Evolutionary conservation across 148 eudicot species (phyloP), one percentile per base, ranked within the genome.

Genomic region (Chenopodium berlandieri): DNA sequence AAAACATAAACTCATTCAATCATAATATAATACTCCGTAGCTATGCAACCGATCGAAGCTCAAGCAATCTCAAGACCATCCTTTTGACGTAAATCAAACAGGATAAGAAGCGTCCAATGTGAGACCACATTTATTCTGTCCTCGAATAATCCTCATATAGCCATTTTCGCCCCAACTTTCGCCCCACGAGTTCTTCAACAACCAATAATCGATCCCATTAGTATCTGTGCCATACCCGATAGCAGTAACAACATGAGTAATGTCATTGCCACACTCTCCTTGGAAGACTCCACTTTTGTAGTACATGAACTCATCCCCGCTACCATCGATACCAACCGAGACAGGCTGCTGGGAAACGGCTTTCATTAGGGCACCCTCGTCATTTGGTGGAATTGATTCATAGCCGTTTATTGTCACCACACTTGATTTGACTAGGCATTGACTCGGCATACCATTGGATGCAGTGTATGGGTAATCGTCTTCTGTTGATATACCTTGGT

Each of bases 401-500:
- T 81, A 80, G 4, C 89, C 86, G 1, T 74, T 44, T 17, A 82
- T 76, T 1, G 73, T 17, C 14, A 56, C 75, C 0, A 16, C 65
- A 62, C 7, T 22, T 3, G 14, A 10, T 50, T 10, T 3, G 12
- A 22, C 68, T 27, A 20, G 22, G 25, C 83, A 81, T 25, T 74
- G 77, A 3, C 72, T 79, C 22, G 83, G 82, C 7, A 37, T 40
- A 16, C 44, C 44, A 7, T 37, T 37, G 80, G 84, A 2, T 58
- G 40, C 44, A 37, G 44, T 37, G 79, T 87, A 89, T 0, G 90
- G 87, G 82, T 89, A 91, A 54, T 79, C 81, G 3, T 81, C 85
- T 73, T 89, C 90, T 0, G 83, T 71, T 32, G 81, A 75, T n/a
- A 91, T 76, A 4, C 91, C 91, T n/a, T 83, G 76, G 84, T 89